These are phyloP conservation scores for Plantago coronopus DNA, from an alignment of 305 asterid species.

Conservation along the genomic window DNA sequence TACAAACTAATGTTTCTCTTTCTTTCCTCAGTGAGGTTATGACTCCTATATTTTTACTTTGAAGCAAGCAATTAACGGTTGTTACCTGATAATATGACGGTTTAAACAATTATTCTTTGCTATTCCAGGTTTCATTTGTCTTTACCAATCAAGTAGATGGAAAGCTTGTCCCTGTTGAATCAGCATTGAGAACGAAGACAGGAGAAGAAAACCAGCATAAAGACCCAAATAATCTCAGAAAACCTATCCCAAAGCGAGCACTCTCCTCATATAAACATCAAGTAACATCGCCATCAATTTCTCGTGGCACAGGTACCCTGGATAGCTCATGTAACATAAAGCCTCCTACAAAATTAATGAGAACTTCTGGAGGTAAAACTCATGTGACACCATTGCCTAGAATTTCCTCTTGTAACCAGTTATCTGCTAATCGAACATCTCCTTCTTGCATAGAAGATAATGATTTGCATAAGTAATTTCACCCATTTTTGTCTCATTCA, in stretches of 20 bases:
- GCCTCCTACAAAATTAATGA: slow-evolving; percentile 41
- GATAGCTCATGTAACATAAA: slow-evolving; percentile 32
- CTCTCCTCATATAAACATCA: slow-evolving; percentile 31
- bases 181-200: slow-evolving; percentile 36
- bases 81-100: background rate
- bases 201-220: slow-evolving; percentile 32
- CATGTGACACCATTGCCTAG: slow-evolving; percentile 26
- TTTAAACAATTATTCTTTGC: slow-evolving; percentile 17
- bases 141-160: slow-evolving; percentile 90
- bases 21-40: background rate
- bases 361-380: slow-evolving; percentile 44
- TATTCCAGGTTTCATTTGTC: slow-evolving; percentile 83
- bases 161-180: slow-evolving; percentile 84
- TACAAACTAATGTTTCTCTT: background rate
- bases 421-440: slow-evolving; percentile 43
- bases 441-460: slow-evolving; percentile 43
- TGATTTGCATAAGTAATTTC: slow-evolving; percentile 45
- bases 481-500: slow-evolving; percentile 1
- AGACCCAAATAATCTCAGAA: slow-evolving; percentile 35
- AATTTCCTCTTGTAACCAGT: slow-evolving; percentile 33
- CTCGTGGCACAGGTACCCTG: slow-evolving; percentile 31
- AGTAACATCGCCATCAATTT: slow-evolving; percentile 29
- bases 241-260: slow-evolving; percentile 29
- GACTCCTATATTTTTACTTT: slow-evolving; percentile 5
- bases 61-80: background rate